Conservation (phyloP, 352 stramenopile species). For the Peronospora farinosa region DNA sequence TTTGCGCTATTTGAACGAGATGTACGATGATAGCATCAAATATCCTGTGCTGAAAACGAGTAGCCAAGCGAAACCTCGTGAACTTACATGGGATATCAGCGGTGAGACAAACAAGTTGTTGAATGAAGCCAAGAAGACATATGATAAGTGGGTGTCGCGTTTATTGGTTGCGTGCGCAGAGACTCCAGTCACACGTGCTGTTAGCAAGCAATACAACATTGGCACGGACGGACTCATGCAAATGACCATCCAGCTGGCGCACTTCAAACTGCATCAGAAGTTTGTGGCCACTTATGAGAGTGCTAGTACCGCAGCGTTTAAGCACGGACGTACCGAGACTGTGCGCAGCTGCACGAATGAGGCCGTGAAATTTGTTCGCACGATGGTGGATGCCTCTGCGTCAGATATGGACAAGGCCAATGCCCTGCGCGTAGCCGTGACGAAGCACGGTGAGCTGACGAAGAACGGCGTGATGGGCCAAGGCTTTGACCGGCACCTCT, state of each 20-base stretch:
- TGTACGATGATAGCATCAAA: conserved; percentile 78
- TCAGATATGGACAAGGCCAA: conserved; percentile 55
- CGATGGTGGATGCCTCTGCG: conserved; percentile 53
- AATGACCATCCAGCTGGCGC: conserved; percentile 87
- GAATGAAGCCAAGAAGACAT: conserved; percentile 59
- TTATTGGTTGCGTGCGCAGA: conserved; percentile 71
- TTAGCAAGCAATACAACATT: conserved; percentile 65
- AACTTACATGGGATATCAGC: conserved; percentile 62
- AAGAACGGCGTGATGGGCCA: conserved; percentile 89
- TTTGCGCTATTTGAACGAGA: conserved; percentile 85
- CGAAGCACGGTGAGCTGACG: conserved; percentile 84
- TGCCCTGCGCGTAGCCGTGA: conserved; percentile 63
- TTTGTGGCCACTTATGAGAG: conserved; percentile 87
- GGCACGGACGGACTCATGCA: conserved; percentile 88
- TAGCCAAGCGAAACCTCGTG: conserved; percentile 23
- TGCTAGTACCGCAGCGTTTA: conserved; percentile 87
- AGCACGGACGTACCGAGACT: conserved; percentile 87
- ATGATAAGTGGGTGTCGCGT: conserved; percentile 53
- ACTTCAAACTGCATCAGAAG: conserved; percentile 74
- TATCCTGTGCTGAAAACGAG: conserved; percentile 50
- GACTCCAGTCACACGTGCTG: conserved; percentile 58
- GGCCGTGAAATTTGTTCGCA: conserved; percentile 62
- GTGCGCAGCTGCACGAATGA: conserved; percentile 87
- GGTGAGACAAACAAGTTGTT: conserved; percentile 53
- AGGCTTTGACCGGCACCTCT: conserved; percentile 86